Evolutionary conservation across 2,329 filamentous ascomycete genomes (phyloP).

Genomic region (Fusarium phyllophilum): DNA sequence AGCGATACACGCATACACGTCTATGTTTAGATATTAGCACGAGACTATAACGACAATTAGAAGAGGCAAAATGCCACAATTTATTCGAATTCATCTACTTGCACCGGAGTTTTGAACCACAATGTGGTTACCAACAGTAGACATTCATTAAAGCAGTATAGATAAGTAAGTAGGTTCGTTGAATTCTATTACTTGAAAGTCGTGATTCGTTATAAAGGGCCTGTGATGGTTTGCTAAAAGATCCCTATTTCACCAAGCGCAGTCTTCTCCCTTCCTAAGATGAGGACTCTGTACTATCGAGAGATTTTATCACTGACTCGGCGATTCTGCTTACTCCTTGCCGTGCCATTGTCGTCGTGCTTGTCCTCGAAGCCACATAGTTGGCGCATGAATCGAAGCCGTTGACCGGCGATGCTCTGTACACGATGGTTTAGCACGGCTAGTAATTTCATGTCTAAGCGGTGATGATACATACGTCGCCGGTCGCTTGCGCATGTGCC

Average conservation of each 20-base stretch:
- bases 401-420: conserved; percentile 66
- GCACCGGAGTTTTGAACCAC: background rate
- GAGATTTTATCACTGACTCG: conserved; percentile 26
- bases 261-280: background rate
- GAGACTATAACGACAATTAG: conserved; percentile 10
- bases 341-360: background rate
- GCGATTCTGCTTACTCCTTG: conserved; percentile 24
- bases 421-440: background rate
- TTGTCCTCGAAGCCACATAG: conserved; percentile 61
- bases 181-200: background rate
- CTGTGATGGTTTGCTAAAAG: background rate
- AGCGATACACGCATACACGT: background rate
- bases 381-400: conserved; percentile 65
- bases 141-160: background rate
- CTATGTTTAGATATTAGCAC: conserved; percentile 16
- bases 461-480: conserved; percentile 58
- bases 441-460: background rate
- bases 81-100: background rate
- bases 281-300: conserved; percentile 12
- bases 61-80: conserved; percentile 3
- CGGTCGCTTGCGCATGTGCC: conserved; percentile 65
- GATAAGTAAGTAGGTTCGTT: background rate
- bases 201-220: background rate
- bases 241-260: background rate
- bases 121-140: background rate